Base-by-base conservation (phyloP, 768 basidiomycete species). In the Macrolepiota albuminosa region DNA sequence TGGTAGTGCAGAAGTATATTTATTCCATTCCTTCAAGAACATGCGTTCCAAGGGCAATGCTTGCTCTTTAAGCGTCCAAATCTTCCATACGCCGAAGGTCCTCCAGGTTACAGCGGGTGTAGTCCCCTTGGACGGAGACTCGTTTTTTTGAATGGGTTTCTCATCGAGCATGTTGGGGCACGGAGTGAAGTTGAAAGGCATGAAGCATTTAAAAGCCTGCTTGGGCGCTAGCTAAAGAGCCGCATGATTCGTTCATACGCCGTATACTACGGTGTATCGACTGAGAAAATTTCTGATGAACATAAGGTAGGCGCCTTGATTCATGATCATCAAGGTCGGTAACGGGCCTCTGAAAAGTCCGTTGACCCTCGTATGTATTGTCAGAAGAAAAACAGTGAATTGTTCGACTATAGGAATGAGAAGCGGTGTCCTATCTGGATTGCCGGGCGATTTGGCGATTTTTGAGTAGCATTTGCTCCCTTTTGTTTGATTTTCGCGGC, bases 11-110 rank as follows among this genome's bases (percentile, higher is more conserved):
- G 58, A 43, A 33, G 57, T 55, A 46, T 60, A 62, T 33, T 65
- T 62, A 8, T 57, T 34, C 61, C 61, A 64, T 24, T 60, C 49
- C 16, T 56, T 40, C 51, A 55, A 55, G 34, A 47, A 13, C 16
- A 46, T 43, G 9, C 52, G 40, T 56, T 55, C 24, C 33, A 64
- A 37, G 31, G 58, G 31, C 33, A 60, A 58, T 1, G 21, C 36
- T 33, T 56, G 33, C 36, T 65, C 61, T 46, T 58, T 58, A 10
- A 62, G 40, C 16, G 59, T 65, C 13, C 58, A 52, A 36, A 62
- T 11, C 34, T 60, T 62, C 64, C 64, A 65, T 21, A 65, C 45
- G 2, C 64, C 64, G 6, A 60, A 13, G 9, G 31, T 56, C 40
- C 26, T 54, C 5, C 52, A 49, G 29, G 52, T 37, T 14, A 63